Conservation (phyloP, 1,284 basidiomycete genomes). For the Austroboletus novae-zelandiae region DNA sequence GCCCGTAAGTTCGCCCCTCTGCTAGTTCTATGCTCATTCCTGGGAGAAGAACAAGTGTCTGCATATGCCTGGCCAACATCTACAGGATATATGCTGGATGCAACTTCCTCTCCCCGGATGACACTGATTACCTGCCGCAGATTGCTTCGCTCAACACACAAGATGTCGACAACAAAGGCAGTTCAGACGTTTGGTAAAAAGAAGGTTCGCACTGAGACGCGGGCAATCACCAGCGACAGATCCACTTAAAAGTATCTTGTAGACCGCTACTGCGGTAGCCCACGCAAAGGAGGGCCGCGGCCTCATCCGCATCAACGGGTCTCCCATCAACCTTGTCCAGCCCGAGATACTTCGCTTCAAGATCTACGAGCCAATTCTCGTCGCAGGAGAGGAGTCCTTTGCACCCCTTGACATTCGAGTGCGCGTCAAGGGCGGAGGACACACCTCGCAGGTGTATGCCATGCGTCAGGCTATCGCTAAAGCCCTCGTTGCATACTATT, state of each 20-base stretch:
- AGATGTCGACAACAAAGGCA: constrained; percentile 79
- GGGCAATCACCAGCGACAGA: background rate
- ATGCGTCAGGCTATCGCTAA: constrained; percentile 99
- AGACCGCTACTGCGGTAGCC: constrained; percentile 97
- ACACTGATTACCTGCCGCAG: constrained; percentile 28
- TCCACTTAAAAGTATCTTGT: constrained; percentile 12
- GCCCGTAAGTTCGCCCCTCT: constrained; percentile 39
- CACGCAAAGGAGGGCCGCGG: constrained; percentile 97
- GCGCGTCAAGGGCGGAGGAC: constrained; percentile 98
- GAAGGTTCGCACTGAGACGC: constrained; percentile 62
- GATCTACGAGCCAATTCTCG: constrained; percentile 95
- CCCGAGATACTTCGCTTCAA: constrained; percentile 97
- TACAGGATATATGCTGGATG: constrained; percentile 40
- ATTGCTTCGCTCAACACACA: constrained; percentile 26
- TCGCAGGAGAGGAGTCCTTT: constrained; percentile 86
- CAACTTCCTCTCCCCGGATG: constrained; percentile 35
- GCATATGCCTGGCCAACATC: constrained; percentile 11
- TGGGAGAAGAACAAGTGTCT: background rate
- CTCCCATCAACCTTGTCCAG: constrained; percentile 92
- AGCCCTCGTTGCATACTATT: constrained; percentile 97
- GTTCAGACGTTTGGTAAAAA: constrained; percentile 99
- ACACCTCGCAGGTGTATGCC: constrained; percentile 98
- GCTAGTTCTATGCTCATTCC: constrained; percentile 1
- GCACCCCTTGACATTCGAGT: constrained; percentile 92
- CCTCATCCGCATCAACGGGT: constrained; percentile 95